Base-by-base conservation (phyloP, 225 moss, liverwort and hornwort species). In the Straminergon stramineum region DNA sequence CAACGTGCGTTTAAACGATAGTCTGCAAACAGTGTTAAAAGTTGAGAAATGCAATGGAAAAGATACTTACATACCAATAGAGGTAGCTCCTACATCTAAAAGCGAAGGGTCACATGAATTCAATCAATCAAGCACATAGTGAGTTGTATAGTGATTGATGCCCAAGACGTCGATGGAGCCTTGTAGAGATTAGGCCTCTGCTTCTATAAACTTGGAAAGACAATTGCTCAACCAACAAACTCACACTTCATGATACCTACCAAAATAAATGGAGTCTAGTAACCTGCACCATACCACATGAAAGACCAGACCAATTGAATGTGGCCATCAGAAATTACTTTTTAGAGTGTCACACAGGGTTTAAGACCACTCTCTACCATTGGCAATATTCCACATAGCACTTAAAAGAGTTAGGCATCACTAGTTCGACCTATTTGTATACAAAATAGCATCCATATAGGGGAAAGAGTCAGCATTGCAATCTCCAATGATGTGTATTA, bases 161-260 rank as follows among this genome's bases (percentile, higher is more conserved):
- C 92, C 90, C 88, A 92, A 30, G 77, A 90, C 82, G 51, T 92
- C 88, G 68, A 86, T 64, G 55, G 90, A 92, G 45, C 92, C 92
- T 82, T 83, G 85, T 15, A 92, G 60, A 48, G 88, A 90, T 30
- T 75, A 58, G 55, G 60, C 43, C 62, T 88, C 88, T 17, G 45
- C 69, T 35, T 92, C 82, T 22, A 82, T 81, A 71, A 92, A 90
- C 32, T 60, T 75, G 27, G 90, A 88, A 85, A 90, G 90, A 77
- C 71, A 86, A 77, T 86, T 85, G 43, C 88, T 88, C 35, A 88
- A 62, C 7, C 85, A 86, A 37, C 34, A 70, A 57, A 75, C 87
- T 52, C 90, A 39, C 23, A 90, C 31, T 75, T 81, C 88, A 83
- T 86, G 92, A 64, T 92, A 90, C 62, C 21, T 86, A 56, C 90